These are phyloP conservation scores for Phytophthora foliorum DNA, from an alignment of 352 stramenopile genomes.

Conservation along the genomic window DNA sequence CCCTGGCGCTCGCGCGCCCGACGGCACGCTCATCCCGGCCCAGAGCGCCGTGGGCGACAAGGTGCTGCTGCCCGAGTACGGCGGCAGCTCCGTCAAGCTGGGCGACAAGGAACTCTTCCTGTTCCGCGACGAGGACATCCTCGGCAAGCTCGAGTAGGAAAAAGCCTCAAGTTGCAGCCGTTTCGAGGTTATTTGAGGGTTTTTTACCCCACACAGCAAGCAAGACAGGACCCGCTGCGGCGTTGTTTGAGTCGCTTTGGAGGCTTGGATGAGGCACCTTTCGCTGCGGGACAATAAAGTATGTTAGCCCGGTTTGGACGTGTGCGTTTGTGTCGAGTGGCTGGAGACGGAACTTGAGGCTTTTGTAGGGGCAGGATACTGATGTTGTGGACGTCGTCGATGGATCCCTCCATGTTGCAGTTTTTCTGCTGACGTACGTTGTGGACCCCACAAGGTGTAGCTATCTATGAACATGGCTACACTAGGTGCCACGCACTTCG, in stretches of 20 bases:
- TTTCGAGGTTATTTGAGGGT: conserved; percentile 13
- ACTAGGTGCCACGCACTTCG: neutral
- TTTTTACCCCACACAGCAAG: neutral
- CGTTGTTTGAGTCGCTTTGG: conserved; percentile 16
- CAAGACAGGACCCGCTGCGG: conserved; percentile 3
- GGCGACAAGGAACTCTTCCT: conserved; percentile 94
- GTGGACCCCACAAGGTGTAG: no score
- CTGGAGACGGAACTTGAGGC: no score
- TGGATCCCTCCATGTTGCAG: no score
- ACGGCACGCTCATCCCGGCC: conserved; percentile 91
- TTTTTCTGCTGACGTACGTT: neutral
- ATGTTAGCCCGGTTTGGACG: conserved; percentile 39
- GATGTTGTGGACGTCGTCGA: neutral
- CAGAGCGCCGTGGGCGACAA: conserved; percentile 94
- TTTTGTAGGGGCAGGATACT: neutral
- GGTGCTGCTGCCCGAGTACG: conserved; percentile 97
- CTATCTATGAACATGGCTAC: neutral
- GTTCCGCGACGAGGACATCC: conserved; percentile 97
- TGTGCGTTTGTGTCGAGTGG: neutral
- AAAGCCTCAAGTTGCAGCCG: conserved; percentile 9
- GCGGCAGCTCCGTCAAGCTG: conserved; percentile 94
- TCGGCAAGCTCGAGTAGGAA: conserved; percentile 95
- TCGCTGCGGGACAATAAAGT: conserved; percentile 47
- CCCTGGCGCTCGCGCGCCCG: conserved; percentile 89
- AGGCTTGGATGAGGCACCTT: neutral